Evolutionary conservation across 139 green algal species (phyloP), one percentile per base, ranked within the genome.

Genomic region (Chlamydomonas incerta): DNA sequence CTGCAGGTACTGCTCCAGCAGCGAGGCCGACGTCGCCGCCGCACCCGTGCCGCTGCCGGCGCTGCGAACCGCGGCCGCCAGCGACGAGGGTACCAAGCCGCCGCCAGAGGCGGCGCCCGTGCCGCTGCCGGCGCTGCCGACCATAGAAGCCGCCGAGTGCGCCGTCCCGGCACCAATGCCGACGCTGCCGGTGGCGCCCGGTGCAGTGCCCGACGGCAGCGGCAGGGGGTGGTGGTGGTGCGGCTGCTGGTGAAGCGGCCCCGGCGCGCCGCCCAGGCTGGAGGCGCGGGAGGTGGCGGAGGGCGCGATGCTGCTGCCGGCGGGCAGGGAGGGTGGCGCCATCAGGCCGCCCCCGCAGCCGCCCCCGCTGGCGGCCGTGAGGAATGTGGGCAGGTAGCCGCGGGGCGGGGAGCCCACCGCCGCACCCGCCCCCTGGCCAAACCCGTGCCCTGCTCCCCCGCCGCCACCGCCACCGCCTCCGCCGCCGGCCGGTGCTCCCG

Each of bases 211-310:
- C n/a, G n/a, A n/a, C n/a, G n/a, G 55, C 55, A 24, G 18, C 8
- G 55, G 2, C 55, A 60, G 18, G 55, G 55, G 72, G 21, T 17
- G n/a, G 14, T 21, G 13, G 20, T 50, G 72, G n/a, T 80, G 29
- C 28, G 50, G 47, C 57, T 57, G 33, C 0, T 57, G 57, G 23
- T 82, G 74, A 0, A 52, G 52, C 50, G 52, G n/a, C 18, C 4
- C 20, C 20, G 74, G 74, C 23, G 74, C 57, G 57, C 74, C 74
- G 3, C 74, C 74, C n/a, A 57, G 26, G 74, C 74, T 81, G 33
- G 74, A 81, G 11, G 0, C 26, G 24, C 74, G 74, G 13, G 74
- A 81, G 0, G 74, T 23, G 52, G 57, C 26, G 74, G 74, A 81
- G 34, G 47, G 8, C 50, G 33, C 57, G 57, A 58, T 58, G 74